Base-by-base conservation (phyloP, 805 yeast genomes). In the Lipomyces yamanashiensis region DNA sequence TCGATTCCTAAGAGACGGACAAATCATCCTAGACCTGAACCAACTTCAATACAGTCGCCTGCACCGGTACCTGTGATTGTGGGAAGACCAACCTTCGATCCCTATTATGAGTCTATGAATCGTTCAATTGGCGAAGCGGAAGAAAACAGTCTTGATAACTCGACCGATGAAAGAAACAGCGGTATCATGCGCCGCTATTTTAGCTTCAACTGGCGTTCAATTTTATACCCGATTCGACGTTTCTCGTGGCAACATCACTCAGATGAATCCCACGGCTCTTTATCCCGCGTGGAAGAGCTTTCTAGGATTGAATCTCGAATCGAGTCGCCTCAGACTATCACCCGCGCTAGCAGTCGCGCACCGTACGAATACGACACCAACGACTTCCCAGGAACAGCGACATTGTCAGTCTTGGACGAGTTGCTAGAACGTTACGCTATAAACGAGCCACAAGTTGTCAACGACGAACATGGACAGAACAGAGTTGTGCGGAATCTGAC, bases 141-240 rank as follows among this genome's bases (percentile, higher is more conserved):
- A n/a, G 53, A 33, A 2, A 21, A 7, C 8, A 51, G 10, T 7
- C 6, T 4, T 28, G 12, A 8, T 2, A 28, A 2, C 21, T 28
- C 52, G 19, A 8, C 41, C 17, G 40, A 17, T 7, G 48, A 28
- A 12, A 17, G 19, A 10, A 23, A 8, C 12, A 33, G 49, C 6
- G 10, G 23, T 21, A 1, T 49, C 10, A 15, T 28, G 4, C 34
- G 34, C 49, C 43, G 65, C 1, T 51, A 57, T 37, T 52, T 62
- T 39, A 58, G 62, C 36, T 53, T 62, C 55, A 62, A 62, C 49
- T 62, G 65, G 65, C 61, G 62, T 17, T 39, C 58, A 45, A 39
- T 61, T 15, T 34, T 56, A 2, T 54, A 49, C 4, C 57, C 56
- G 13, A 34, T 33, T 15, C 47, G 58, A 4, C 50, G 39, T 6